Base-by-base conservation (phyloP, 352 stramenopile genomes). In the Globisporangium acanthophoron region DNA sequence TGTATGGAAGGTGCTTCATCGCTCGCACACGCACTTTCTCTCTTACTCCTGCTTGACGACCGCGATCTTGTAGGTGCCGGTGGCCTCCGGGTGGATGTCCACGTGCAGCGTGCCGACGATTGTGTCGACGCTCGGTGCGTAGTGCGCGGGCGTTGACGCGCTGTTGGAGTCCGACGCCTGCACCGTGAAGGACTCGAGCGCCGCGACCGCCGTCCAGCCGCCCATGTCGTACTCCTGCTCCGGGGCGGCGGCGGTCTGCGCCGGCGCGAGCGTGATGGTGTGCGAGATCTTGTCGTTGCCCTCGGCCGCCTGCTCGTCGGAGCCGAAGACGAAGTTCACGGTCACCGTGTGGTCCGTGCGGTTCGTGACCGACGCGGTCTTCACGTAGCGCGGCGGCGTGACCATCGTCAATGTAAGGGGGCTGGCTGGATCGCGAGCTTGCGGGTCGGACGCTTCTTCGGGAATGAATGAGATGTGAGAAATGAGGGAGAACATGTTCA, bases 221-320 rank as follows among this genome's bases (percentile, higher is more conserved):
- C 72, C 84, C 84, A 94, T 94, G 70, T 94, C 72, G 71, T 87
- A 92, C 65, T 81, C 69, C 57, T 87, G 73, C 58, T 88, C 81
- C 37, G 73, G 67, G 41, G 92, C 64, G 27, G 40, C 73, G 5
- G 55, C 58, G 33, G 74, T 67, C 0, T 64, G 64, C 66, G 8
- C 76, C 0, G 81, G 70, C 24, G 65, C 75, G 43, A 90, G 47
- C 59, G 80, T 72, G 44, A 71, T 58, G 39, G 67, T 80, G 62
- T 89, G 74, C 37, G 61, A 59, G 58, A 92, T 82, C 69, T 90
- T 87, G 41, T 64, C 67, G 54, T 92, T 77, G 43, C 82, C 84
- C 37, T 76, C 69, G 39, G 76, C 77, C 56, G 80, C 80, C 51
- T 90, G 71, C 49, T 78, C 79, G 56, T 85, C 73, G 40, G 81